phyloP scores from a whole-genome alignment of 441 rosid species.

The Hypseocharis bilobata region DNA sequence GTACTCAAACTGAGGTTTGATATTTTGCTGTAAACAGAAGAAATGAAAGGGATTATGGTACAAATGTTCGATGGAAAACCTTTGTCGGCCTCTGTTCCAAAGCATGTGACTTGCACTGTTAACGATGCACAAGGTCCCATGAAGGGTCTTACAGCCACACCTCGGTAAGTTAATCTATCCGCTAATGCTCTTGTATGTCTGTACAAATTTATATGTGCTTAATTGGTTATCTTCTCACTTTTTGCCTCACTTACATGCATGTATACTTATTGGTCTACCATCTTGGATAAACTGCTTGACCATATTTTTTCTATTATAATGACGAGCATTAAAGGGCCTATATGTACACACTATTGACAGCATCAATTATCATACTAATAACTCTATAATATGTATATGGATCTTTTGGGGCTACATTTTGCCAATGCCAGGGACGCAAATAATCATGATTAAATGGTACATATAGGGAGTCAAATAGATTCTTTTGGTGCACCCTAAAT shows the following conservation, averaged over 20 bases:
- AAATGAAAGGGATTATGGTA: slow-evolving; percentile 54
- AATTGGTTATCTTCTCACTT: background rate
- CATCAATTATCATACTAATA: too few relatives aligned
- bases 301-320: background rate
- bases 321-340: background rate
- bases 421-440: too few relatives aligned
- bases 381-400: too few relatives aligned
- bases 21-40: slow-evolving; percentile 47
- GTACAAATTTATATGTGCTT: background rate
- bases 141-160: slow-evolving; percentile 59
- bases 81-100: slow-evolving; percentile 71
- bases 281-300: background rate
- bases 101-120: slow-evolving; percentile 63
- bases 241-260: background rate
- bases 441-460: too few relatives aligned
- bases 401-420: too few relatives aligned
- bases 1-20: background rate
- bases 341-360: too few relatives aligned
- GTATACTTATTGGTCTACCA: background rate
- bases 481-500: too few relatives aligned
- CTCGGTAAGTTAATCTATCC: slow-evolving; percentile 39
- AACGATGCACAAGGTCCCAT: slow-evolving; percentile 54
- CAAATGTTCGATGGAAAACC: slow-evolving; percentile 70
- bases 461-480: too few relatives aligned
- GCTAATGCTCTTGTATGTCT: background rate